These are phyloP conservation scores for Vachellia pachyceras DNA, from an alignment of 306 rosid genomes.

Conservation along the genomic window DNA sequence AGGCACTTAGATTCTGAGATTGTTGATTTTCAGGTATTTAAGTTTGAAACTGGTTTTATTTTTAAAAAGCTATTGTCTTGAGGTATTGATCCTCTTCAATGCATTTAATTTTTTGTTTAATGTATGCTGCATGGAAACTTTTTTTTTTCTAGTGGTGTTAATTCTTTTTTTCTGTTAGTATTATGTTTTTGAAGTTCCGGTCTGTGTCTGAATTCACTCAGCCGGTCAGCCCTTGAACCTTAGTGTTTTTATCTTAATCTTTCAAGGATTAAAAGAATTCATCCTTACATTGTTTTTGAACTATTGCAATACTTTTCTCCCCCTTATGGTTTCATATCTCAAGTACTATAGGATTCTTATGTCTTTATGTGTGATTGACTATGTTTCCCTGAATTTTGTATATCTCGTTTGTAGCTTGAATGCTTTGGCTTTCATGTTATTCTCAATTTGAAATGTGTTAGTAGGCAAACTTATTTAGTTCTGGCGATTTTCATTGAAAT, in stretches of 20 bases:
- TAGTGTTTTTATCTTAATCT: background rate
- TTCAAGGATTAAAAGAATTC: background rate
- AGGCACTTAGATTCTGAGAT: slow-evolving; percentile 94
- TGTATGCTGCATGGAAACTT: background rate
- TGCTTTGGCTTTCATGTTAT: slow-evolving; percentile 1
- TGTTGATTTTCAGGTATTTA: slow-evolving; percentile 81
- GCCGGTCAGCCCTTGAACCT: background rate
- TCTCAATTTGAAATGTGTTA: background rate
- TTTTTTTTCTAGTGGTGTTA: background rate
- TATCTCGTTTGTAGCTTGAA: background rate
- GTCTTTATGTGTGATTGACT: background rate
- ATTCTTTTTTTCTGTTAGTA: background rate
- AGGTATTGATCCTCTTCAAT: background rate
- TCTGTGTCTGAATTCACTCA: background rate
- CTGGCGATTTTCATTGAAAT: background rate
- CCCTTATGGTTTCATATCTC: background rate
- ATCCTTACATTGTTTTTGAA: background rate
- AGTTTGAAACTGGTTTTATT: slow-evolving; percentile 2
- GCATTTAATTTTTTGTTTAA: background rate
- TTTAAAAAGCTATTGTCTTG: background rate
- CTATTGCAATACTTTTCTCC: background rate
- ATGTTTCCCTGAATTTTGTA: background rate
- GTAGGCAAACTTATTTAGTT: background rate
- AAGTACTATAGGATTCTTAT: slow-evolving; percentile 16
- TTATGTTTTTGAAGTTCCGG: background rate